Evolutionary conservation across 306 rosid species (phyloP), one percentile per base, ranked within the genome.

Genomic region (Gillenia trifoliata): DNA sequence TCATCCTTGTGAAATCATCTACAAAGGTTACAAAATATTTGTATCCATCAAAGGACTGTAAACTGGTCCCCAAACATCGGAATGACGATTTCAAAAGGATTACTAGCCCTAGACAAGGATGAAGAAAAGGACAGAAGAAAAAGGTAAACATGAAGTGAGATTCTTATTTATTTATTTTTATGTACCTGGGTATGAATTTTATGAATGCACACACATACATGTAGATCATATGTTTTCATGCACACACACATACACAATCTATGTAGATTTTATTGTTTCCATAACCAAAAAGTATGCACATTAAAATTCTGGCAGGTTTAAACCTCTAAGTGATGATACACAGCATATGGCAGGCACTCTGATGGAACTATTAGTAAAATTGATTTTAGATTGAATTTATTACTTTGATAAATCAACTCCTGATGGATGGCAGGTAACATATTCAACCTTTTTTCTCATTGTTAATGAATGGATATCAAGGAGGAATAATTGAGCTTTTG

Each of bases 131-230:
- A n/a, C n/a, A n/a, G n/a, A n/a, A n/a, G n/a, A n/a, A n/a, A n/a
- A n/a, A n/a, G n/a, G n/a, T n/a, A n/a, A 93, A 89, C 66, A 93
- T 93, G 96, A 89, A 86, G 98, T 93, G 77, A 76, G 85, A 82
- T 77, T 30, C 41, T 26, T 64, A 4, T 34, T 60, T 57, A 3
- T 61, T 25, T 30, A 1, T 16, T 45, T 29, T 60, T 31, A 16
- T 25, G 64, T n/a, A n/a, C n/a, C n/a, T n/a, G n/a, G n/a, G n/a
- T n/a, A n/a, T n/a, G n/a, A n/a, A n/a, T n/a, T n/a, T n/a, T n/a
- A n/a, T n/a, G n/a, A n/a, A n/a, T n/a, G n/a, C 17, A 15, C 74
- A 3, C 15, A 1, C 8, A 34, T 54, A 33, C 7, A 20, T 22
- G 17, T 29, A 28, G 22, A 10, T 16, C n/a, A 59, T 59, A 19